Conservation (phyloP, 768 basidiomycete species). For the Amanita polypyramis region DNA sequence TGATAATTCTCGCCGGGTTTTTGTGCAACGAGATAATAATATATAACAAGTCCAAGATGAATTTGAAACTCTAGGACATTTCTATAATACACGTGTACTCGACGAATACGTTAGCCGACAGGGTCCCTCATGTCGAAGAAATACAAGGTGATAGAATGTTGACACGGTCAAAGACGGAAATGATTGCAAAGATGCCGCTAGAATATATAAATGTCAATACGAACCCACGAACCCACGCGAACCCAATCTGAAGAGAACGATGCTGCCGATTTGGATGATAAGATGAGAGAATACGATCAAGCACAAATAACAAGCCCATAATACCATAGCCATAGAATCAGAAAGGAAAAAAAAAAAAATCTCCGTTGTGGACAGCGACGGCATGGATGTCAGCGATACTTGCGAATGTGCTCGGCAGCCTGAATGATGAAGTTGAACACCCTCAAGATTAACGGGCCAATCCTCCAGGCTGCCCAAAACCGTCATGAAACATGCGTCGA, state of each 20-base stretch:
- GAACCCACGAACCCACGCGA: constrained; percentile 6
- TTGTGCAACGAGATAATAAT: too few relatives aligned
- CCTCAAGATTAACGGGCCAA: constrained; percentile 7
- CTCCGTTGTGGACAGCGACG: too few relatives aligned
- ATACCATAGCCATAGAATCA: background rate
- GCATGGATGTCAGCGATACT: constrained; percentile 7
- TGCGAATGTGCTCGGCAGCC: constrained; percentile 14
- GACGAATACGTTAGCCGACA: constrained; percentile 4
- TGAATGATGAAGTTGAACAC: constrained; percentile 10
- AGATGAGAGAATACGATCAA: background rate
- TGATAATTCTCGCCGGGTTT: too few relatives aligned
- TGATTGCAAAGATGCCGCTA: constrained; percentile 3
- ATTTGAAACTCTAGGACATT: background rate
- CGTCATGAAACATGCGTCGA: constrained; percentile 10
- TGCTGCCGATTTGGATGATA: background rate
- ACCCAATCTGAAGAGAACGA: constrained; percentile 2
- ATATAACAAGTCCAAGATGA: background rate
- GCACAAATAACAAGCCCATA: background rate
- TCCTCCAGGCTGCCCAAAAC: constrained; percentile 11
- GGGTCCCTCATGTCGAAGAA: constrained; percentile 6
- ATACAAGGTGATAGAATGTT: background rate
- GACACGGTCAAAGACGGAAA: constrained; percentile 3
- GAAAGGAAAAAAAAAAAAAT: background rate
- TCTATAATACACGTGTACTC: constrained; percentile 6
- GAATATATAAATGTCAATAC: constrained; percentile 1